phyloP scores from a whole-genome alignment of 306 rosid genomes.

The Quercus bicolor region DNA sequence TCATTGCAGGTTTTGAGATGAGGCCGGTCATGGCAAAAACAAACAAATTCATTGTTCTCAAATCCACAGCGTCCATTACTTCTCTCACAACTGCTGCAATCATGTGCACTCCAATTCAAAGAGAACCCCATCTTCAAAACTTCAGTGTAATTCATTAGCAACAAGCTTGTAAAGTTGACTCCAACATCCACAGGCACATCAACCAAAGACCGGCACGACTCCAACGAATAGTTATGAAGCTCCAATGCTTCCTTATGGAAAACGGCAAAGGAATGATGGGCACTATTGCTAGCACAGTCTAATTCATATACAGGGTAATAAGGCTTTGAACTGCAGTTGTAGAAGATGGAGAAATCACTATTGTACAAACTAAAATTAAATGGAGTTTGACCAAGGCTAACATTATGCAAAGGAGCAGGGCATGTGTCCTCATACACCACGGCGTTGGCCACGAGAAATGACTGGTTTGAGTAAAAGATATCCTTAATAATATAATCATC shows the following conservation, averaged over 20 bases:
- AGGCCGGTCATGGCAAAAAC: constrained; percentile 54
- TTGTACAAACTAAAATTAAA: constrained; percentile 31
- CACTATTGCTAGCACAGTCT: constrained; percentile 40
- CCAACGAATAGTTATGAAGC: constrained; percentile 26
- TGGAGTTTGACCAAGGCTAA: constrained; percentile 47
- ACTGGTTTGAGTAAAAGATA: constrained; percentile 47
- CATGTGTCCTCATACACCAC: constrained; percentile 31
- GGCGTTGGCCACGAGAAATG: constrained; percentile 34
- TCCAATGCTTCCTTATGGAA: constrained; percentile 46
- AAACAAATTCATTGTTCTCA: constrained; percentile 30
- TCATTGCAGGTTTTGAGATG: constrained; percentile 40
- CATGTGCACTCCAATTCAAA: constrained; percentile 53
- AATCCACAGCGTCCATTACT: constrained; percentile 70
- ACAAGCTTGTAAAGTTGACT: constrained; percentile 17
- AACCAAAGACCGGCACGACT: constrained; percentile 42
- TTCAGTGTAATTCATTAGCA: constrained; percentile 41
- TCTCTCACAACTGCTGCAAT: constrained; percentile 45
- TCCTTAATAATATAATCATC: constrained; percentile 43
- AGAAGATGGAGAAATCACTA: constrained; percentile 46
- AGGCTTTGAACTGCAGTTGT: constrained; percentile 48
- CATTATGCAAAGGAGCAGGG: constrained; percentile 48
- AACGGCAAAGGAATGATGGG: constrained; percentile 48
- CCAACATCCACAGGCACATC: constrained; percentile 28
- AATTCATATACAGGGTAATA: constrained; percentile 31
- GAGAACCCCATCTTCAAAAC: constrained; percentile 61